These are phyloP conservation scores for Stenogyne calaminthoides DNA, from an alignment of 305 asterid genomes.

Conservation along the genomic window DNA sequence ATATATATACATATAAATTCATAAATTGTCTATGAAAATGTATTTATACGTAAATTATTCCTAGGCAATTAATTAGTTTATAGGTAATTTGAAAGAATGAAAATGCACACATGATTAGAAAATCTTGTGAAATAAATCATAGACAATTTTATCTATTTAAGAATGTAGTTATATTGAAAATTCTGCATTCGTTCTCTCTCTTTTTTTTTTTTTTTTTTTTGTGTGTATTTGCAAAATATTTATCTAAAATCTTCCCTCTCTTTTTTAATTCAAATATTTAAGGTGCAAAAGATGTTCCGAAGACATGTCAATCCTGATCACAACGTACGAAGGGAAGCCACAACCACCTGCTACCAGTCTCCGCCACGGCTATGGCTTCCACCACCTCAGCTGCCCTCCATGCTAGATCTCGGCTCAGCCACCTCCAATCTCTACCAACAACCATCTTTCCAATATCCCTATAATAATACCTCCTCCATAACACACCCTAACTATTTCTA, in stretches of 20 bases:
- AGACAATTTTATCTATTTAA: too few relatives aligned
- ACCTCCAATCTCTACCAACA: conserved; percentile 33
- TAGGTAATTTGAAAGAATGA: too few relatives aligned
- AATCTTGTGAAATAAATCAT: too few relatives aligned
- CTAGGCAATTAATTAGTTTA: too few relatives aligned
- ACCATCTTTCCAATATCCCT: conserved; percentile 24
- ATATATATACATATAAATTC: too few relatives aligned
- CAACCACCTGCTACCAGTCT: conserved; percentile 75
- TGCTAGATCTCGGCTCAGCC: conserved; percentile 75
- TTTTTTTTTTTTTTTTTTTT: too few relatives aligned
- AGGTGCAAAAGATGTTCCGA: conserved; percentile 77
- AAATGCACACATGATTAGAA: too few relatives aligned
- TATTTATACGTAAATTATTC: too few relatives aligned
- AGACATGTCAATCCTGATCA: conserved; percentile 73
- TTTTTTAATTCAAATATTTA: conserved; percentile 14
- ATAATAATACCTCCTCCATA: conserved; percentile 24
- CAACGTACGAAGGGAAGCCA: conserved; percentile 88
- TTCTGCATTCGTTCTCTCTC: too few relatives aligned
- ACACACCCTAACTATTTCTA: conserved; percentile 34
- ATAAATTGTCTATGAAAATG: too few relatives aligned
- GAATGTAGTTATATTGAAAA: too few relatives aligned
- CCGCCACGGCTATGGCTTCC: conserved; percentile 95
- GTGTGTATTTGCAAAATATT: background rate
- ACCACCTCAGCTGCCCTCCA: conserved; percentile 91
- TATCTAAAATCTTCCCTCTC: background rate